A percentile compares a stretch with the other conserved stretches of the same genome.
Evolutionary conservation across 2,329 filamentous ascomycete species (phyloP).

Genomic region (Gyromitra esculenta): DNA sequence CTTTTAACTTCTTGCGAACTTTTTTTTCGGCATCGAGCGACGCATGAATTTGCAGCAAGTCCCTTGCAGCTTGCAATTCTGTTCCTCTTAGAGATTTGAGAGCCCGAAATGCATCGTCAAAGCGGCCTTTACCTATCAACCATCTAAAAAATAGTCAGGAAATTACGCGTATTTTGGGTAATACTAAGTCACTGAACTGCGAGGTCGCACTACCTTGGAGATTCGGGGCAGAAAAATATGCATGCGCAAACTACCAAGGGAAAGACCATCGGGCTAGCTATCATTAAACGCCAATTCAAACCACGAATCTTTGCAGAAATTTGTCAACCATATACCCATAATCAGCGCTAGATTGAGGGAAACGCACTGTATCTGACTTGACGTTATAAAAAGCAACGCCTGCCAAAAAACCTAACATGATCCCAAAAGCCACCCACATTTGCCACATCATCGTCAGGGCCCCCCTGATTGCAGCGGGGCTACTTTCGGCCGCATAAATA

Average conservation of each 20-base stretch:
- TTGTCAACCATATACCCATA: slow-evolving; percentile 12
- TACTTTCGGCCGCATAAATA: slow-evolving; percentile 68
- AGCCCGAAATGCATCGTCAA: slow-evolving; percentile 70
- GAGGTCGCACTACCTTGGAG: slow-evolving; percentile 60
- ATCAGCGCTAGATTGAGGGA: slow-evolving; percentile 59
- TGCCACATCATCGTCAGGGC: slow-evolving; percentile 68
- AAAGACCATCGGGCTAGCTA: slow-evolving; percentile 73
- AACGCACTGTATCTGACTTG: slow-evolving; percentile 58
- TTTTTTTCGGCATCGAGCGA: slow-evolving; percentile 64
- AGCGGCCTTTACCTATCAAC: slow-evolving; percentile 73
- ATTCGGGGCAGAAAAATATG: slow-evolving; percentile 72
- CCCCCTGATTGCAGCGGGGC: slow-evolving; percentile 67
- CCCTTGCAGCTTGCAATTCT: slow-evolving; percentile 70
- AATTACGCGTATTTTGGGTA: slow-evolving; percentile 16
- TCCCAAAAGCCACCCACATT: slow-evolving; percentile 69
- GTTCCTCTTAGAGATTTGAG: slow-evolving; percentile 69
- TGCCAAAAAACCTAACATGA: slow-evolving; percentile 73
- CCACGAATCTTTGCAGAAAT: background rate
- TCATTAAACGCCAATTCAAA: slow-evolving; percentile 69
- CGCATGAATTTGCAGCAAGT: slow-evolving; percentile 70
- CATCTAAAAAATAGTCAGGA: slow-evolving; percentile 64
- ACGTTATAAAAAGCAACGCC: slow-evolving; percentile 72
- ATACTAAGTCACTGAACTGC: background rate
- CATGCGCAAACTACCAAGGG: slow-evolving; percentile 70
- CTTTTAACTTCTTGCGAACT: slow-evolving; percentile 54